Percentiles rank a stretch among this genome's conserved stretches.
These are phyloP conservation scores for Bacidia gigantensis DNA, from an alignment of 495 filamentous ascomycete species.

Conservation along the genomic window DNA sequence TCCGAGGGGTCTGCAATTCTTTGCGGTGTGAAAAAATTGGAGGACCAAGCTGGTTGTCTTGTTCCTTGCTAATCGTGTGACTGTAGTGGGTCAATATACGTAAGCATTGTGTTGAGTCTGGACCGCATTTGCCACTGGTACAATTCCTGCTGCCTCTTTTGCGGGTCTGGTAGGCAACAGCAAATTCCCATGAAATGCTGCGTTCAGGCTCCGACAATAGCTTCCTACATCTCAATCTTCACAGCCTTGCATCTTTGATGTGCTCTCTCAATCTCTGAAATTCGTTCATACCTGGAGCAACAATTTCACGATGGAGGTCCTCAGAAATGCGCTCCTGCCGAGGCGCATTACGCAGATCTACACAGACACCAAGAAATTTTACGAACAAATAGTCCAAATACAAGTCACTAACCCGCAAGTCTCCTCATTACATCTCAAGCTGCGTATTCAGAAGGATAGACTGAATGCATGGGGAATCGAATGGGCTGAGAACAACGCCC, in stretches of 20 bases:
- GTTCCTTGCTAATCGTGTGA: no score
- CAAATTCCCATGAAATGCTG: conserved; percentile 9
- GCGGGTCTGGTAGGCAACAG: conserved; percentile 9
- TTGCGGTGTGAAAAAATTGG: no score
- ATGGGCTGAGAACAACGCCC: conserved; percentile 63
- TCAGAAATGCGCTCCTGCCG: conserved; percentile 38
- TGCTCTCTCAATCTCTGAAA: background rate
- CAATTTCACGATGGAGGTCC: conserved; percentile 29
- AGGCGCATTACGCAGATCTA: conserved; percentile 78
- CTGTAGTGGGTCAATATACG: background rate
- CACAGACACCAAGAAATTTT: conserved; percentile 81
- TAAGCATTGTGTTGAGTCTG: background rate
- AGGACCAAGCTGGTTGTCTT: no score
- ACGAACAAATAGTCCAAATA: conserved; percentile 56
- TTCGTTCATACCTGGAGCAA: background rate
- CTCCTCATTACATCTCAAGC: conserved; percentile 40
- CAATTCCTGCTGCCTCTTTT: conserved; percentile 14
- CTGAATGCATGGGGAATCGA: conserved; percentile 80
- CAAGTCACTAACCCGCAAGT: conserved; percentile 39
- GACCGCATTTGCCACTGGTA: conserved; percentile 3
- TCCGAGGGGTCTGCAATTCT: no score
- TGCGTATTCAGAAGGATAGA: conserved; percentile 44
- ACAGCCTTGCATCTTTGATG: background rate
- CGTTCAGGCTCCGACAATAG: background rate
- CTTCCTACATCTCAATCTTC: background rate